A percentile compares a stretch with the other conserved stretches of the same genome.
Evolutionary conservation across 441 rosid species (phyloP).

Genomic region (Cnidoscolus chayamansa): DNA sequence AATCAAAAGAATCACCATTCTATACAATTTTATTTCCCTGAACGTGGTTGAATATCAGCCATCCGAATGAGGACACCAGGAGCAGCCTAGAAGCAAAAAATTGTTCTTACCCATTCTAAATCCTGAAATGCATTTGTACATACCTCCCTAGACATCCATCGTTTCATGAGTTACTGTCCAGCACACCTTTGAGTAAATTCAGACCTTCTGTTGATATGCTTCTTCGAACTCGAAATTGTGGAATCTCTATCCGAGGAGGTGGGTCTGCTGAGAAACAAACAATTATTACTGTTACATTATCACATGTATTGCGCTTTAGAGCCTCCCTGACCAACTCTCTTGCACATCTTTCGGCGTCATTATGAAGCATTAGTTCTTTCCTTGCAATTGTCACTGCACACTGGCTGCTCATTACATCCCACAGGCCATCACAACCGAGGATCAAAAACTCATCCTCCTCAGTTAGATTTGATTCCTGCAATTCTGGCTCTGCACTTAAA

Average conservation of each 20-base stretch:
- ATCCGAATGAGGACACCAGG: slow-evolving; percentile 10
- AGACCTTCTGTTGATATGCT: slow-evolving; percentile 88
- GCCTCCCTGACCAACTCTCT: slow-evolving; percentile 85
- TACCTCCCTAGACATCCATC: not conserved
- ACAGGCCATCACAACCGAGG: slow-evolving; percentile 87
- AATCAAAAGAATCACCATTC: slow-evolving; percentile 30
- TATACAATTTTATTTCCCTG: slow-evolving; percentile 15
- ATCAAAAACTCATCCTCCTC: slow-evolving; percentile 89
- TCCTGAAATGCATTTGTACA: slow-evolving; percentile 15
- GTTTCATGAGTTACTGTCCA: too few relatives aligned
- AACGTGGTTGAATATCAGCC: slow-evolving; percentile 17
- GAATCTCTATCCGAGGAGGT: slow-evolving; percentile 72
- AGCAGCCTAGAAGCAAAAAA: slow-evolving; percentile 3
- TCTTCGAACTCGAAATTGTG: slow-evolving; percentile 52
- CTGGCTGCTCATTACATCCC: slow-evolving; percentile 53
- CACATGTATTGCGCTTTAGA: slow-evolving; percentile 65
- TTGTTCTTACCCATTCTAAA: slow-evolving; percentile 14
- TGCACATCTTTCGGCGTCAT: slow-evolving; percentile 88
- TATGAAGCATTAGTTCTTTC: slow-evolving; percentile 76
- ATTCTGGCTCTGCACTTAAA: slow-evolving; percentile 74
- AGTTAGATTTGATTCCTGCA: slow-evolving; percentile 48
- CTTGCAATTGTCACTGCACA: too few relatives aligned
- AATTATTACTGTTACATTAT: slow-evolving; percentile 71
- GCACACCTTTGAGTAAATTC: slow-evolving; percentile 62
- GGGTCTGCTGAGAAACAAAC: slow-evolving; percentile 78